phyloP scores from a whole-genome alignment of 1,284 basidiomycete species.

The Microbotryum saponariae region DNA sequence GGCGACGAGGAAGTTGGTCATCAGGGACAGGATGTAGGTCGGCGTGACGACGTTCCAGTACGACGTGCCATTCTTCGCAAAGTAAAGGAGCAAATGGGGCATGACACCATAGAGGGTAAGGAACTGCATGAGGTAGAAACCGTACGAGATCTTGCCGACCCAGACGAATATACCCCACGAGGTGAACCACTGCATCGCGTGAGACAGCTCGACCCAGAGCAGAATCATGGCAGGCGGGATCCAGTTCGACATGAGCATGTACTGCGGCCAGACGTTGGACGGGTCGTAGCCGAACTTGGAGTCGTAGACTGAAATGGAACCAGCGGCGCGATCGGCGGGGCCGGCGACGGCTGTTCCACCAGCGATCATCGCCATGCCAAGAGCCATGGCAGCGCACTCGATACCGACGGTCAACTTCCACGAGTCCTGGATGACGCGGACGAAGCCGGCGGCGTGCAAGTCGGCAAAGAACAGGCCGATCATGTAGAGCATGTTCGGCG shows the following conservation, averaged over 20 bases:
- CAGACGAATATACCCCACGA: conserved; percentile 42
- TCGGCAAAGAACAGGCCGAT: conserved; percentile 41
- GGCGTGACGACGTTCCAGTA: conserved; percentile 43
- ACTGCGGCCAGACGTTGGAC: conserved; percentile 38
- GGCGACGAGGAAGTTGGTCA: conserved; percentile 41
- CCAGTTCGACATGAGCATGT: conserved; percentile 41
- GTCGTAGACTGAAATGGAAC: conserved; percentile 39
- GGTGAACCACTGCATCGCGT: conserved; percentile 43
- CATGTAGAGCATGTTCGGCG: conserved; percentile 41
- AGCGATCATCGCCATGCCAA: conserved; percentile 38
- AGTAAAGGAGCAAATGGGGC: conserved; percentile 42
- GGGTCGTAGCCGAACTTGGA: conserved; percentile 41
- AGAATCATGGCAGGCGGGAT: conserved; percentile 34
- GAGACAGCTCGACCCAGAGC: conserved; percentile 43
- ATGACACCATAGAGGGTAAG: conserved; percentile 43
- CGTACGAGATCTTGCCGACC: conserved; percentile 43
- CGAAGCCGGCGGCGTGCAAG: conserved; percentile 41
- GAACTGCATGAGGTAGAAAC: conserved; percentile 46
- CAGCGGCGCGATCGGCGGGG: conserved; percentile 38
- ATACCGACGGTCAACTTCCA: conserved; percentile 41
- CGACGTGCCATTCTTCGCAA: conserved; percentile 34
- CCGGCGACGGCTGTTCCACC: conserved; percentile 40
- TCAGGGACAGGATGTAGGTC: conserved; percentile 41
- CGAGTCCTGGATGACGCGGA: conserved; percentile 42
- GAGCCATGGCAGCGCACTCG: conserved; percentile 38